Conservation (phyloP, 768 basidiomycete species). For the Phaffia tasmanica region DNA sequence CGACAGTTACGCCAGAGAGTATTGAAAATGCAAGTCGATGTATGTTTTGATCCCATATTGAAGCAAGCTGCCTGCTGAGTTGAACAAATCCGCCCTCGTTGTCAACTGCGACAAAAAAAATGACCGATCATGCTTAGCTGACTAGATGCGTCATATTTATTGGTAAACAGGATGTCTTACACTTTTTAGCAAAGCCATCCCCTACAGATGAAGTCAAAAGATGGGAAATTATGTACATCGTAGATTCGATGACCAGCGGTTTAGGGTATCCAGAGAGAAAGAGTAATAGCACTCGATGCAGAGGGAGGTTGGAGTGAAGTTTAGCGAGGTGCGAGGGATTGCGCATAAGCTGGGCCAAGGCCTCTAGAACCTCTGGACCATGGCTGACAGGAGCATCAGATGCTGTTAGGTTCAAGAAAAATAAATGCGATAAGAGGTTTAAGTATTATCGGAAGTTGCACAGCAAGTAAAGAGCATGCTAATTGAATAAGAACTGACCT, state of each 20-base stretch:
- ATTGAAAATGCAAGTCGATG: slow-evolving; percentile 60
- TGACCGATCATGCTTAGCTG: background rate
- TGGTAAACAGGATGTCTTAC: background rate
- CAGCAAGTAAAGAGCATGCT: background rate
- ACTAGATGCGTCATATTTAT: background rate
- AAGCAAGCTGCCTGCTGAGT: slow-evolving; percentile 56
- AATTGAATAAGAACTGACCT: slow-evolving; percentile 41
- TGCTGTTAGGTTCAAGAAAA: background rate
- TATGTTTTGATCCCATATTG: slow-evolving; percentile 55
- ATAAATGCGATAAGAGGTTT: background rate
- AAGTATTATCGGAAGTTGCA: background rate
- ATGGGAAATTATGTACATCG: slow-evolving; percentile 31
- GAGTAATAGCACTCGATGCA: slow-evolving; percentile 66
- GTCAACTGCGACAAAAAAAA: slow-evolving; percentile 43
- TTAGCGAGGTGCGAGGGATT: slow-evolving; percentile 51
- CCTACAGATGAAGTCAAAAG: slow-evolving; percentile 44
- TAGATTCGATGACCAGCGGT: slow-evolving; percentile 38
- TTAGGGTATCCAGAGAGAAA: slow-evolving; percentile 69
- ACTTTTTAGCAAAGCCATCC: slow-evolving; percentile 68
- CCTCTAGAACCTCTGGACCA: slow-evolving; percentile 46
- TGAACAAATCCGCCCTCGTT: slow-evolving; percentile 72
- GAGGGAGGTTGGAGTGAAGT: slow-evolving; percentile 61
- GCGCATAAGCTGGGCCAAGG: slow-evolving; percentile 54
- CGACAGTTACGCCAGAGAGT: slow-evolving; percentile 47
- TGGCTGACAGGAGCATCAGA: background rate